Evolutionary conservation across 495 filamentous ascomycete species (phyloP).

Genomic region (Thermothielavioides terrestris): DNA sequence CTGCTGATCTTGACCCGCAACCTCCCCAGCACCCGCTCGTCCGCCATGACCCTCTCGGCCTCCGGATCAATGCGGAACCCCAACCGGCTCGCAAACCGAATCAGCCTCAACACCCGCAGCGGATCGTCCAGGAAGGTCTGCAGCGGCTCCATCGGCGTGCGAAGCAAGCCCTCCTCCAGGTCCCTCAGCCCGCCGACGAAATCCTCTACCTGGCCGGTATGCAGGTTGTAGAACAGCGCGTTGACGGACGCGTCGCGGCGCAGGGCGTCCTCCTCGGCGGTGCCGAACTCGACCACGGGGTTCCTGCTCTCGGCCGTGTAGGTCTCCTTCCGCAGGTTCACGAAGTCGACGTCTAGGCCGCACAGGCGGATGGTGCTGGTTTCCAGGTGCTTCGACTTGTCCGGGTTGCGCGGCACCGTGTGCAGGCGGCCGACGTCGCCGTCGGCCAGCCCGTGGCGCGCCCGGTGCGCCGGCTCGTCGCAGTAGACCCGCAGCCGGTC

Average conservation of each 20-base stretch:
- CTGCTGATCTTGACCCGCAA: slow-evolving; percentile 86
- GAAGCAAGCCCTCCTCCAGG: slow-evolving; percentile 60
- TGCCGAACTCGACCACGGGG: slow-evolving; percentile 89
- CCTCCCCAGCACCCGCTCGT: slow-evolving; percentile 61
- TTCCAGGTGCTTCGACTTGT: slow-evolving; percentile 96
- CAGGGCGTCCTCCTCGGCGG: slow-evolving; percentile 78
- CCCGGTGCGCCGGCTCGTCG: slow-evolving; percentile 31
- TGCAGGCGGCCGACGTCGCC: slow-evolving; percentile 57
- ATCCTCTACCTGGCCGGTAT: slow-evolving; percentile 70
- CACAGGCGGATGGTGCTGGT: slow-evolving; percentile 81
- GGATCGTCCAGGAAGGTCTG: slow-evolving; percentile 96
- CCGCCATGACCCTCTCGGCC: slow-evolving; percentile 64
- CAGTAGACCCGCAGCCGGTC: slow-evolving; percentile 50
- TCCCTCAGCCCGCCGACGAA: slow-evolving; percentile 73
- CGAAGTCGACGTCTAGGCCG: slow-evolving; percentile 84
- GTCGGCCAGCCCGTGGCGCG: slow-evolving; percentile 39
- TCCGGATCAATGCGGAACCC: slow-evolving; percentile 64
- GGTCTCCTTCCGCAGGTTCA: slow-evolving; percentile 87
- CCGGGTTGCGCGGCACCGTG: slow-evolving; percentile 81
- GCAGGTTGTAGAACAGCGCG: slow-evolving; percentile 91
- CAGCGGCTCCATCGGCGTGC: slow-evolving; percentile 79
- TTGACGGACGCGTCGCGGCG: slow-evolving; percentile 92
- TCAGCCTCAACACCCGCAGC: slow-evolving; percentile 75
- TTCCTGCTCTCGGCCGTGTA: slow-evolving; percentile 81
- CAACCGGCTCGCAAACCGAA: slow-evolving; percentile 82